Conservation (phyloP, 176 grass and related monocot genomes). For the Cymbopogon citratus region DNA sequence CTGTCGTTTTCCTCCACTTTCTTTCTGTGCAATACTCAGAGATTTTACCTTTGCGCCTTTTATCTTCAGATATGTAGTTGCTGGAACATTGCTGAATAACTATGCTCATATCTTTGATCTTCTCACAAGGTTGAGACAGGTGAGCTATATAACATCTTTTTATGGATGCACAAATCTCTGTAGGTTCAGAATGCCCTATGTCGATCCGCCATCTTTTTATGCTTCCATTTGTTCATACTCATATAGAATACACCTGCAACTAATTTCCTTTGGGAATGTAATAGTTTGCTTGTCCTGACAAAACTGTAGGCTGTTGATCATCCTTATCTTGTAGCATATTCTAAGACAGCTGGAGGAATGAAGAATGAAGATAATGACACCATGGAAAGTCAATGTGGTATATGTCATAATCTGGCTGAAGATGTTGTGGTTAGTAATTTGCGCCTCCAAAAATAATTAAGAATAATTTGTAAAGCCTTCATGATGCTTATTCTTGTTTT, state of each 20-base stretch:
- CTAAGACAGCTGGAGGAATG: constrained; percentile 52
- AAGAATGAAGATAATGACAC: constrained; percentile 31
- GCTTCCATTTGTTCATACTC: neutral
- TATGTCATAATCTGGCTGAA: constrained; percentile 63
- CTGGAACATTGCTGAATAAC: constrained; percentile 95
- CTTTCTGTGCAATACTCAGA: neutral
- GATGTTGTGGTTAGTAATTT: constrained; percentile 65
- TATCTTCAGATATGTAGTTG: constrained; percentile 70
- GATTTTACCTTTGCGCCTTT: neutral
- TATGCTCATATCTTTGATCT: constrained; percentile 98
- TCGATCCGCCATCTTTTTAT: too few relatives aligned
- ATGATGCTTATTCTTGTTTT: constrained; percentile 15
- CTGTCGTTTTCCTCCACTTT: neutral
- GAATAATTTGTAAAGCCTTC: neutral
- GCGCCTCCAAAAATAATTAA: neutral
- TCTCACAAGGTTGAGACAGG: constrained; percentile 90
- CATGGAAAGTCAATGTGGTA: constrained; percentile 51
- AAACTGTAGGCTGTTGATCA: constrained; percentile 81
- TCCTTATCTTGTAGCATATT: constrained; percentile 93
- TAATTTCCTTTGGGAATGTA: too few relatives aligned
- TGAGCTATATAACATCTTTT: constrained; percentile 20
- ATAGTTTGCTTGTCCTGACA: constrained; percentile 9
- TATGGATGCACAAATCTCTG: constrained; percentile 2
- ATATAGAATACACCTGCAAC: constrained; percentile 14
- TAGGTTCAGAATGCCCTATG: neutral